A percentile compares a stretch with the other conserved stretches of the same genome.
Conservation (phyloP, 2,329 filamentous ascomycete genomes). For the Aspergillus sp. region DNA sequence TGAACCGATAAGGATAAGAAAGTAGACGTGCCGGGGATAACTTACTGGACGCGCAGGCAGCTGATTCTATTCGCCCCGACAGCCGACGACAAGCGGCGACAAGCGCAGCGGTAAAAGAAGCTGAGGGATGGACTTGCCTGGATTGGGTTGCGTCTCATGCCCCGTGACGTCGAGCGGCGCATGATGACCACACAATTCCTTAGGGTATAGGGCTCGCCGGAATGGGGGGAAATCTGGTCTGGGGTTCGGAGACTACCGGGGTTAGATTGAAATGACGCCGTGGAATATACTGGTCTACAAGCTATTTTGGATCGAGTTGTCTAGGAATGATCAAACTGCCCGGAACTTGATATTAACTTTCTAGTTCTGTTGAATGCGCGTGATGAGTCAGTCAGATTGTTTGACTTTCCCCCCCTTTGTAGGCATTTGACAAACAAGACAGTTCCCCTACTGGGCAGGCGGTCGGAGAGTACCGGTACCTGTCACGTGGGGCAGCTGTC, state of each 20-base stretch:
- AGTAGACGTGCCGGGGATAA: not conserved
- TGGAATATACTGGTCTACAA: no score
- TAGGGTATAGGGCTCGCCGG: not conserved
- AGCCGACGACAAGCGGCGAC: constrained; percentile 8
- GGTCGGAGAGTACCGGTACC: not conserved
- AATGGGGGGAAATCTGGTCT: not conserved
- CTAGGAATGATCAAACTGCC: no score
- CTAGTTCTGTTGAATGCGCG: no score
- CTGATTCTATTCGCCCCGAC: not conserved
- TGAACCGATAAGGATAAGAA: not conserved
- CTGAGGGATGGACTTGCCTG: not conserved
- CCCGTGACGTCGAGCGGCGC: constrained; percentile 1
- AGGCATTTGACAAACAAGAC: not conserved
- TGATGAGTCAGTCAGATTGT: no score
- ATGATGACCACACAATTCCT: not conserved
- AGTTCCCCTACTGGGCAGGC: not conserved
- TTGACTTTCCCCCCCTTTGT: not conserved
- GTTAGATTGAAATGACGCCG: not conserved
- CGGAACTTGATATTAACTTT: no score
- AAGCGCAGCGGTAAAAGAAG: constrained; percentile 1
- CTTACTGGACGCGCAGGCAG: not conserved
- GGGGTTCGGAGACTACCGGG: not conserved
- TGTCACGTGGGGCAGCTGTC: constrained; percentile 5
- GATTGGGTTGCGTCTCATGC: not conserved
- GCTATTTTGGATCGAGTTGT: no score